A percentile compares a stretch with the other conserved stretches of the same genome.
Conservation (phyloP, 140 eudicot genomes). For the Erigeron philadelphicus region DNA sequence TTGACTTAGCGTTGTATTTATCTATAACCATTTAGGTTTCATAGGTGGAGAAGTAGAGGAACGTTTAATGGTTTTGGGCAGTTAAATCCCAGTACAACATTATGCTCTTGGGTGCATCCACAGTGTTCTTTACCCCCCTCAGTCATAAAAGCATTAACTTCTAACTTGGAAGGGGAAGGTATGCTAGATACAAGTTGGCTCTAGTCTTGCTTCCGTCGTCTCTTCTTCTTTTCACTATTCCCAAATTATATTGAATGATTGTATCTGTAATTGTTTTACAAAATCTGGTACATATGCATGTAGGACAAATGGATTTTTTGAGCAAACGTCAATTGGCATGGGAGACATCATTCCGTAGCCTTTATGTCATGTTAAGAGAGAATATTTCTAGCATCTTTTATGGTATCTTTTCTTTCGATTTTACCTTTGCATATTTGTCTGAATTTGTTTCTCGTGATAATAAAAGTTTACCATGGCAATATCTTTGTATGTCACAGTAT, state of each 20-base stretch:
- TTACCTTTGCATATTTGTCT: background rate
- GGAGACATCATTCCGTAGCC: conserved; percentile 90
- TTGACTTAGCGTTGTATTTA: background rate
- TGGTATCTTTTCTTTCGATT: conserved; percentile 37
- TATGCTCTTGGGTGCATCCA: conserved; percentile 78
- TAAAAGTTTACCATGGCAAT: background rate
- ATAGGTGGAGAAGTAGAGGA: conserved; percentile 53
- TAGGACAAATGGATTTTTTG: conserved; percentile 63
- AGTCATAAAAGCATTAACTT: conserved; percentile 56
- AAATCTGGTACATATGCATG: conserved; percentile 16
- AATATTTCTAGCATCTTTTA: conserved; percentile 53
- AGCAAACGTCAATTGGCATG: conserved; percentile 69
- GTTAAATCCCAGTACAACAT: conserved; percentile 22
- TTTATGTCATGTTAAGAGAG: conserved; percentile 72
- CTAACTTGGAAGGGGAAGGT: conserved; percentile 50
- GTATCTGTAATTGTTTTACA: background rate
- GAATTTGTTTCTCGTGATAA: background rate
- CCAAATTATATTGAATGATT: background rate
- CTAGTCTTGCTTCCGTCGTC: background rate
- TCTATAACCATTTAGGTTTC: conserved; percentile 51
- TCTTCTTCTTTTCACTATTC: background rate
- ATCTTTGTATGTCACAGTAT: conserved; percentile 42
- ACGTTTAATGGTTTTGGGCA: conserved; percentile 22
- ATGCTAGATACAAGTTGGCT: conserved; percentile 10
- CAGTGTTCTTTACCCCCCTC: conserved; percentile 63